phyloP scores from a whole-genome alignment of 805 yeast genomes.

The Teunomyces aglyptinius region DNA sequence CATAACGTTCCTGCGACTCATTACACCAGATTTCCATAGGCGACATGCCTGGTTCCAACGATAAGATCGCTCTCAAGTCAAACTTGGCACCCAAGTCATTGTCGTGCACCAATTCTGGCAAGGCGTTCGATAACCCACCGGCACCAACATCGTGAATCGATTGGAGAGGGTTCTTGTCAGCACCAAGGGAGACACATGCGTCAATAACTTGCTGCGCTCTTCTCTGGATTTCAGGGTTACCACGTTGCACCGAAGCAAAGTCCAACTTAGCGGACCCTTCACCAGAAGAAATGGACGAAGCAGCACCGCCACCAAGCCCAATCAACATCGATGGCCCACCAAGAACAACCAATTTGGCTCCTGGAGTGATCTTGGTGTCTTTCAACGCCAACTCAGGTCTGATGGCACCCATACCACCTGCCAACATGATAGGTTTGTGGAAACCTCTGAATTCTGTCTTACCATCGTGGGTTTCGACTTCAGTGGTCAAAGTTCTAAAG shows the following conservation, averaged over 20 bases:
- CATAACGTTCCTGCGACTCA: slow-evolving; percentile 98
- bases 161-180: slow-evolving; percentile 69
- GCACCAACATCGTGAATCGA: slow-evolving; percentile 99
- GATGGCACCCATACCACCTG: slow-evolving; percentile 98
- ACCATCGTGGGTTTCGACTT: slow-evolving; percentile 60
- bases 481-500: slow-evolving; percentile 90
- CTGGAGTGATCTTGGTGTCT: slow-evolving; percentile 85
- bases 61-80: slow-evolving; percentile 85
- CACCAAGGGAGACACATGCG: slow-evolving; percentile 83
- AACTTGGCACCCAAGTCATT: slow-evolving; percentile 92
- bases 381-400: slow-evolving; percentile 91
- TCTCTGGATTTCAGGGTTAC: slow-evolving; percentile 98
- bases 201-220: slow-evolving; percentile 98
- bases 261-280: slow-evolving; percentile 95
- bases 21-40: slow-evolving; percentile 99
- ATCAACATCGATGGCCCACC: slow-evolving; percentile 98
- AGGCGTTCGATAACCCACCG: slow-evolving; percentile 95
- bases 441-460: slow-evolving; percentile 83
- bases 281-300: slow-evolving; percentile 94
- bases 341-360: slow-evolving; percentile 84
- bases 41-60: slow-evolving; percentile 96
- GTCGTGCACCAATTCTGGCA: slow-evolving; percentile 97
- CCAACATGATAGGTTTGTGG: slow-evolving; percentile 99
- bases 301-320: slow-evolving; percentile 99
- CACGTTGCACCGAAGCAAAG: slow-evolving; percentile 98